Conservation (phyloP, 1,284 basidiomycete genomes). For the Puccinia triticina region DNA sequence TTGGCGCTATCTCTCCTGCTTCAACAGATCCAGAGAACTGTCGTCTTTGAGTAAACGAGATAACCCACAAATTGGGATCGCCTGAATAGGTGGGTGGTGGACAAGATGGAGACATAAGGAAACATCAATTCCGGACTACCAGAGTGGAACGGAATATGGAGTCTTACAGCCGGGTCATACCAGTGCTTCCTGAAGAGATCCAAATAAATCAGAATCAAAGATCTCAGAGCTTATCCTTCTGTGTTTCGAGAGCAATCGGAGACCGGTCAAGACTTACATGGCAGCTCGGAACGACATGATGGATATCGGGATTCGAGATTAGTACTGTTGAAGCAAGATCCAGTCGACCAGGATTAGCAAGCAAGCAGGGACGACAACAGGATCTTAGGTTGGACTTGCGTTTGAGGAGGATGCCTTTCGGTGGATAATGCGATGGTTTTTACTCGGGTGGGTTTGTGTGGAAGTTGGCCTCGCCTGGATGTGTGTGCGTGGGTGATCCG, state of each 20-base stretch:
- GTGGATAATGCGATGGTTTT: too few species aligned
- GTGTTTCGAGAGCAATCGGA: neutral
- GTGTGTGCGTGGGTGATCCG: too few species aligned
- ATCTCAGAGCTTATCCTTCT: neutral
- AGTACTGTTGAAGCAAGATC: neutral
- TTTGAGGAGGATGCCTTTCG: neutral
- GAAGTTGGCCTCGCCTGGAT: too few species aligned
- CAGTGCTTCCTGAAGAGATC: constrained; percentile 33
- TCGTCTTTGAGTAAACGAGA: neutral
- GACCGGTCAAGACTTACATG: constrained; percentile 16
- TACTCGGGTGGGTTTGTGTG: too few species aligned
- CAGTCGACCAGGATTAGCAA: neutral
- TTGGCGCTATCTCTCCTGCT: neutral
- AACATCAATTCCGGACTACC: neutral
- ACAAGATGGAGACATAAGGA: neutral
- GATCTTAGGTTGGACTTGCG: neutral
- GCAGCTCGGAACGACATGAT: constrained; percentile 39
- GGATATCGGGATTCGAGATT: neutral
- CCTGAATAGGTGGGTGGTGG: neutral
- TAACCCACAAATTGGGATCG: constrained; percentile 28
- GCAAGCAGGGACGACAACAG: neutral
- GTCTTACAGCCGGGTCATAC: constrained; percentile 44
- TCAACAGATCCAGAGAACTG: neutral
- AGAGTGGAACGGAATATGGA: neutral
- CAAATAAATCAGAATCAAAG: neutral